Conservation (phyloP, 2,329 filamentous ascomycete genomes). For the Penicillium sp. region DNA sequence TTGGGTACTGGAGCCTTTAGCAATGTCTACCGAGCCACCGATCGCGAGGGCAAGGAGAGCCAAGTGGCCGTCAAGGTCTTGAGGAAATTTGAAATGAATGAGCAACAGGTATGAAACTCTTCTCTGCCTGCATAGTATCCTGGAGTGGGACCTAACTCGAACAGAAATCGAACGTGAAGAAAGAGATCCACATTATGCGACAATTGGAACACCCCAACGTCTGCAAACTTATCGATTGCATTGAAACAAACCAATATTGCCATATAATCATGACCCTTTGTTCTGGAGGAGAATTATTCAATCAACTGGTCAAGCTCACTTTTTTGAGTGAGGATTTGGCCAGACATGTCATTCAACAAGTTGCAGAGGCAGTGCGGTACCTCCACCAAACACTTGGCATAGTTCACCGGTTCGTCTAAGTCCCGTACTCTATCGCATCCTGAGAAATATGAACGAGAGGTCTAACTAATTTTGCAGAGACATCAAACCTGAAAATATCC, state of each 20-base stretch:
- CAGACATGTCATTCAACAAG: slow-evolving; percentile 18
- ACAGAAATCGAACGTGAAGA: slow-evolving; percentile 11
- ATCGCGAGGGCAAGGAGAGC: slow-evolving; percentile 4
- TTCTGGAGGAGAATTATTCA: slow-evolving; percentile 15
- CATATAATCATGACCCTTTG: slow-evolving; percentile 10
- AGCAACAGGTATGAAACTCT: slow-evolving; percentile 11
- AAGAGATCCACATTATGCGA: slow-evolving; percentile 15
- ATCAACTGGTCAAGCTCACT: slow-evolving; percentile 17
- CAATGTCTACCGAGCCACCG: slow-evolving; percentile 16
- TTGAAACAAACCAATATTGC: slow-evolving; percentile 9
- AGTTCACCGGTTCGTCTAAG: slow-evolving; percentile 13
- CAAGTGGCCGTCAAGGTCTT: slow-evolving; percentile 15
- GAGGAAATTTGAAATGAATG: slow-evolving; percentile 17
- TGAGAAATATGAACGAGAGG: not conserved
- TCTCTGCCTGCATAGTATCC: not conserved
- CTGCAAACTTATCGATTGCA: slow-evolving; percentile 8
- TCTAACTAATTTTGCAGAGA: slow-evolving; percentile 6
- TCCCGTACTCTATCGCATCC: slow-evolving; percentile 14
- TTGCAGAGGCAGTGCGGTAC: slow-evolving; percentile 15
- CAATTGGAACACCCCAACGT: slow-evolving; percentile 11
- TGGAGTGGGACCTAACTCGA: not conserved
- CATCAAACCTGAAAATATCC: slow-evolving; percentile 19
- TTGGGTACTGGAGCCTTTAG: slow-evolving; percentile 18
- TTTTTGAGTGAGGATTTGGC: slow-evolving; percentile 21
- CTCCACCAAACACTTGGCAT: slow-evolving; percentile 15